Conservation (phyloP, 164 flowering plant species). For the Sextonia rubra region DNA sequence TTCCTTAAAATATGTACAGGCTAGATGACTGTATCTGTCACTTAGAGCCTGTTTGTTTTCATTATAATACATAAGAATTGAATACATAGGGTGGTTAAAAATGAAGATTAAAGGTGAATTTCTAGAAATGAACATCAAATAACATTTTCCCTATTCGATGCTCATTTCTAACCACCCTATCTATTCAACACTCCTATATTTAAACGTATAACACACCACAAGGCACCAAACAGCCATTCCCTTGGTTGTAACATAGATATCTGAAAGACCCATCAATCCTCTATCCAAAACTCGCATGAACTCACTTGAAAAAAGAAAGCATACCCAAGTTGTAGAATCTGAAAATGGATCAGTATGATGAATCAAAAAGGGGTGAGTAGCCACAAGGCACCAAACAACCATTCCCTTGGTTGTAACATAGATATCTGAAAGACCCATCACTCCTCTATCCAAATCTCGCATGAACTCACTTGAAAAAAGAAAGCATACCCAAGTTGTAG, state of each 20-base stretch:
- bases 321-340: background rate
- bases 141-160: no score
- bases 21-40: no score
- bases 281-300: background rate
- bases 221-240: background rate
- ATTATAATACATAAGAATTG: no score
- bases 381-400: background rate
- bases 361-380: background rate
- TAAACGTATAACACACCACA: background rate
- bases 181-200: no score
- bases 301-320: background rate
- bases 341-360: background rate
- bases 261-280: background rate
- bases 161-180: no score
- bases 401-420: background rate
- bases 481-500: background rate
- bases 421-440: background rate
- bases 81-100: no score
- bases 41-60: no score
- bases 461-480: background rate
- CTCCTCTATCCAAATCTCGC: background rate
- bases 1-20: no score
- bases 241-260: background rate
- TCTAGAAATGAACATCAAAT: no score
- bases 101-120: no score